Base-by-base conservation (phyloP, 2,329 filamentous ascomycete species). In the Aspergillus proliferans region DNA sequence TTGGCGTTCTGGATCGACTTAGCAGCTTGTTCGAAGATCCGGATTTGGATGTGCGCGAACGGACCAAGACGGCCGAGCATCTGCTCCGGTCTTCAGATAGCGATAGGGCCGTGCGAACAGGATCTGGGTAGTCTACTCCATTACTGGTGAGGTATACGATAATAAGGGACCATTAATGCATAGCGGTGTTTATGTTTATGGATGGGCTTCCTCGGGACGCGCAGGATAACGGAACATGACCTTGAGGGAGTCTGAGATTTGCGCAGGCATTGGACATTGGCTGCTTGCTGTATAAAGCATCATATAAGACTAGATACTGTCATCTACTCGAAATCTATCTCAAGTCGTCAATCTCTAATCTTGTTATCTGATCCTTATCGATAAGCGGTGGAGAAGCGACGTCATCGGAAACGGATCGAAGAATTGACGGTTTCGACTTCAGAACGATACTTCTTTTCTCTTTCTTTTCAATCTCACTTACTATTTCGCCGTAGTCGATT, bases 41-140 rank as follows among this genome's bases (percentile, higher is more conserved):
- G 2, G 88, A 94, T 61, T 68, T 93, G 49, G 88, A 95, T 66
- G 87, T 95, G 19, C 77, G 86, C 46, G 89, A 97, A 72, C 75
- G 89, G 54, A 88, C 88, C 1, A 95, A 91, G 72, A 85, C 82
- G 40, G 90, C 88, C 1, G 70, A 86, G 10, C 84, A 84, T 72
- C 83, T 91, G 68, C 80, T 93, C 70, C 82, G 61, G 47, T 50
- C 55, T 21, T 50, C 58, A 24, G 45, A 46, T 30, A 42, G 42
- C 21, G 42, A 28, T 41, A 49, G 40, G 36, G 43, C 50, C 36
- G 26, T 21, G 19, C 33, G 34, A 18, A 18, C 34, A 18, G 12
- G 34, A 18, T 36, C 36, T 45, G 14, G 42, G 45, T 38, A 41
- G 22, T 36, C 26, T 36, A 45, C 15, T 18, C 34, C n/a, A 36